phyloP scores from a whole-genome alignment of 371 early-diverging fungal genomes.

The Fennellomyces sp. region DNA sequence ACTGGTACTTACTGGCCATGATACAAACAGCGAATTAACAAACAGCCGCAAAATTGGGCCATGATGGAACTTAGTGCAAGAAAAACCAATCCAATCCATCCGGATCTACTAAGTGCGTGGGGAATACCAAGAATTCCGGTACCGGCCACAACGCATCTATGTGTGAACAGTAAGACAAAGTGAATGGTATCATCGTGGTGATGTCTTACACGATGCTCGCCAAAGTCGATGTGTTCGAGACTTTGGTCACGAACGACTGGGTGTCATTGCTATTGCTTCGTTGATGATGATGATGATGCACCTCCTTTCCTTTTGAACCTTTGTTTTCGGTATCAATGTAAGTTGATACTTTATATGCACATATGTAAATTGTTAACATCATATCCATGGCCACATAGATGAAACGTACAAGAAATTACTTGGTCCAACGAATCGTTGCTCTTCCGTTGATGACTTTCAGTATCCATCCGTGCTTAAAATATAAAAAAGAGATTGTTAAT shows the following conservation, averaged over 20 bases:
- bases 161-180: too few relatives aligned
- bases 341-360: too few relatives aligned
- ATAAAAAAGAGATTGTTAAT: background rate
- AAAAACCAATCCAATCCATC: conserved; percentile 74
- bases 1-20: conserved; percentile 55
- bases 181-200: background rate
- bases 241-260: conserved; percentile 5
- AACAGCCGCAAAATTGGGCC: conserved; percentile 69
- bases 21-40: conserved; percentile 78
- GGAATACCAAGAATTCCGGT: conserved; percentile 82
- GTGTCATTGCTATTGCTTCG: background rate
- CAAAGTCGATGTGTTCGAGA: conserved; percentile 18
- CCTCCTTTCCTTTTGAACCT: too few relatives aligned
- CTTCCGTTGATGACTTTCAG: background rate
- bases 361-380: too few relatives aligned
- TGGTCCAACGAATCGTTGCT: background rate
- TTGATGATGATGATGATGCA: too few relatives aligned
- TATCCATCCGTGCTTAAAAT: background rate
- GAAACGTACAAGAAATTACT: background rate
- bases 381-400: too few relatives aligned
- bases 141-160: conserved; percentile 75
- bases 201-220: conserved; percentile 22
- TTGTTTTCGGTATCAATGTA: too few relatives aligned
- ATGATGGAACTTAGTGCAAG: conserved; percentile 68
- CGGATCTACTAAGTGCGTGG: conserved; percentile 72